A percentile compares a stretch with the other conserved stretches of the same genome.
Evolutionary conservation across 2,329 filamentous ascomycete genomes (phyloP).

Genomic region (Fusarium illudens): DNA sequence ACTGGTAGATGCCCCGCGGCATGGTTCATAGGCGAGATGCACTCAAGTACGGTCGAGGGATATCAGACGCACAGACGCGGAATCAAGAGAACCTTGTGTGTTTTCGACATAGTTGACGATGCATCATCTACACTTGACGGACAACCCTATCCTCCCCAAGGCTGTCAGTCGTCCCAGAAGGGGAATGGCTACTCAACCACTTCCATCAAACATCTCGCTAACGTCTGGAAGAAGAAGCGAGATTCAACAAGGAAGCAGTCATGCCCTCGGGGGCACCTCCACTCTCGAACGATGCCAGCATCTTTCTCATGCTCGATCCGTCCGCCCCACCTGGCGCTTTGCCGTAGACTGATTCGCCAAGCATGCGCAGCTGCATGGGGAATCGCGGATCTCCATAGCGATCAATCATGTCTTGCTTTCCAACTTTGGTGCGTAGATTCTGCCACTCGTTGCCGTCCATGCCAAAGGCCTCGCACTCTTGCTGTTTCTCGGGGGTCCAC

Average conservation of each 20-base stretch:
- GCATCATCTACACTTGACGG: background rate
- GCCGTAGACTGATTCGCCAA: constrained; percentile 53
- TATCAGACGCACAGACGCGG: background rate
- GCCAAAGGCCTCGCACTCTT: constrained; percentile 50
- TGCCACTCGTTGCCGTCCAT: constrained; percentile 43
- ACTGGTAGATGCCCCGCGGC: too few species aligned
- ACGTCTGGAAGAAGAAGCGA: too few species aligned
- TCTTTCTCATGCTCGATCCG: constrained; percentile 37
- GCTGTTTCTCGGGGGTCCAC: constrained; percentile 53
- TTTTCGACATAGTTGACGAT: background rate
- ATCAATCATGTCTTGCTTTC: constrained; percentile 51
- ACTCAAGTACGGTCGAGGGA: background rate
- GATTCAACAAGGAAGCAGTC: background rate
- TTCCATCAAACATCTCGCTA: too few species aligned
- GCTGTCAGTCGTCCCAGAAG: background rate
- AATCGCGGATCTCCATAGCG: constrained; percentile 55
- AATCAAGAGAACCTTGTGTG: background rate
- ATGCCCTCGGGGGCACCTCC: background rate
- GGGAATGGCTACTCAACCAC: too few species aligned
- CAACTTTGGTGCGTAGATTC: constrained; percentile 21
- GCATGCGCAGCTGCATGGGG: constrained; percentile 62
- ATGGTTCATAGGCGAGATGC: too few species aligned
- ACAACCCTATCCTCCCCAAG: background rate
- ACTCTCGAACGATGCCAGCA: constrained; percentile 38
- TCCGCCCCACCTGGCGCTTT: constrained; percentile 41